Conservation (phyloP, 2,329 filamentous ascomycete species). For the Hypocrella siamensis region DNA sequence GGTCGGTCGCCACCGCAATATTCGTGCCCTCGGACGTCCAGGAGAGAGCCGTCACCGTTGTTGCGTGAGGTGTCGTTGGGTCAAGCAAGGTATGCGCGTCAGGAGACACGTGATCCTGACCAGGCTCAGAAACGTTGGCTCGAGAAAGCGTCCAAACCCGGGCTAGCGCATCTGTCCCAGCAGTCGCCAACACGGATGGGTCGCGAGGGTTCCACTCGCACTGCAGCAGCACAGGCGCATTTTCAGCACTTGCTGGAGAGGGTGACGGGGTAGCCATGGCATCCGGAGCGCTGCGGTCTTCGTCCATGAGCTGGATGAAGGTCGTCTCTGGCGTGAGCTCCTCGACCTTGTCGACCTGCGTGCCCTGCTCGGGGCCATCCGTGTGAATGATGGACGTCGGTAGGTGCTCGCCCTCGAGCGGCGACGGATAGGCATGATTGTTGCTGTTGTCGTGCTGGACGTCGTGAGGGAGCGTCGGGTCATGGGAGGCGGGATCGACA, state of each 20-base stretch:
- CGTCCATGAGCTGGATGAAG: constrained; percentile 40
- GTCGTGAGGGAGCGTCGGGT: constrained; percentile 6
- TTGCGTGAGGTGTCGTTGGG: constrained; percentile 32
- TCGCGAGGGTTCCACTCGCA: constrained; percentile 54
- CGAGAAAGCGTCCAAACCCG: constrained; percentile 50
- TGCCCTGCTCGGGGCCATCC: constrained; percentile 47
- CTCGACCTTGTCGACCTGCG: constrained; percentile 47
- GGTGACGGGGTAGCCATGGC: constrained; percentile 17
- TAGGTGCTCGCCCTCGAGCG: constrained; percentile 40
- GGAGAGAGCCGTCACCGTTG: constrained; percentile 41
- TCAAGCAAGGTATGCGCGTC: constrained; percentile 29
- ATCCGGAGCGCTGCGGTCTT: constrained; percentile 15
- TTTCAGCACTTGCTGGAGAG: constrained; percentile 26
- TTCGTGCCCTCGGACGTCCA: constrained; percentile 42
- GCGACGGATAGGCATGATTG: constrained; percentile 50
- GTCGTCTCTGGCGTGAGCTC: constrained; percentile 44
- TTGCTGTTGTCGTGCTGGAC: constrained; percentile 16
- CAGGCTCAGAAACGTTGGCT: constrained; percentile 27
- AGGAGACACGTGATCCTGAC: constrained; percentile 24
- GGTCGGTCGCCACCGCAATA: constrained; percentile 43
- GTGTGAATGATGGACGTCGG: constrained; percentile 38
- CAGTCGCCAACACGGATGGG: constrained; percentile 49
- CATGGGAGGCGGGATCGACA: constrained; percentile 14
- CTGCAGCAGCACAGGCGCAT: constrained; percentile 46
- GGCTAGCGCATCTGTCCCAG: constrained; percentile 55